Conservation (phyloP, 148 eudicot genomes). For the Spergularia marina region DNA sequence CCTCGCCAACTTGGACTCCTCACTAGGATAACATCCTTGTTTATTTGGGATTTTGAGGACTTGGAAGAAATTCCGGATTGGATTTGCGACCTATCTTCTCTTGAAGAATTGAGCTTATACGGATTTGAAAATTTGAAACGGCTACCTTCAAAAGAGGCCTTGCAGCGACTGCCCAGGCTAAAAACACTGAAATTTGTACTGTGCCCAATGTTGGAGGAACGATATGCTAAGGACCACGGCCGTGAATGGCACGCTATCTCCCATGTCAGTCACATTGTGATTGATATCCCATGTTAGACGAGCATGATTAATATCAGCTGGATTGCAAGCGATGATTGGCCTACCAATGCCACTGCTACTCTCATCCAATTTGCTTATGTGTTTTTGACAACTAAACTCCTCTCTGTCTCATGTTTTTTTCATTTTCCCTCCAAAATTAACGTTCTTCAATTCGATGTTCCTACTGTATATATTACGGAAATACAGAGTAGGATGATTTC, state of each 20-base stretch:
- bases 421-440: too few relatives aligned
- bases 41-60: background rate
- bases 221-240: background rate
- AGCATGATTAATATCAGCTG: too few relatives aligned
- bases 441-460: too few relatives aligned
- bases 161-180: background rate
- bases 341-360: too few relatives aligned
- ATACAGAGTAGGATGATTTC: too few relatives aligned
- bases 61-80: constrained; percentile 9
- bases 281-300: too few relatives aligned
- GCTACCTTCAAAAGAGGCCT: background rate
- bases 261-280: background rate
- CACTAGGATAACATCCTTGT: background rate
- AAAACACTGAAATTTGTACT: background rate
- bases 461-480: too few relatives aligned
- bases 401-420: too few relatives aligned
- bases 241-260: background rate
- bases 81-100: background rate
- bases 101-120: background rate
- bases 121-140: background rate
- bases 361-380: too few relatives aligned
- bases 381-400: too few relatives aligned
- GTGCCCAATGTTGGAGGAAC: background rate
- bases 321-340: too few relatives aligned
- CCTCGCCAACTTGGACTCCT: constrained; percentile 4